Evolutionary conservation across 2,329 filamentous ascomycete genomes (phyloP).

Genomic region (Penicillium sp.): DNA sequence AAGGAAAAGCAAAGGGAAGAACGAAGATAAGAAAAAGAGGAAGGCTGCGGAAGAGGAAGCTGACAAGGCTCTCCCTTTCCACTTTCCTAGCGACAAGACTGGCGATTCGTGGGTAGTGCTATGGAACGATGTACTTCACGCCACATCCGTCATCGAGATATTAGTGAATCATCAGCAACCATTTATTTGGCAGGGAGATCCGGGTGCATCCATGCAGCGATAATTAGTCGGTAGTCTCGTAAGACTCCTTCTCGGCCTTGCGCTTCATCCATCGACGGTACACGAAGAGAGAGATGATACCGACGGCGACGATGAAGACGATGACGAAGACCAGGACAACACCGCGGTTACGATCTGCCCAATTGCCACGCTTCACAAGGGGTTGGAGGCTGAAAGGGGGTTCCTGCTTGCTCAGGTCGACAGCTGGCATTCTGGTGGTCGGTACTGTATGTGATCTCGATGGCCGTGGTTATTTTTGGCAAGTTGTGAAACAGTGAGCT

Average conservation of each 20-base stretch:
- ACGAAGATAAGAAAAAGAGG: too few species aligned
- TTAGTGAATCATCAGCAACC: too few species aligned
- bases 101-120: background rate
- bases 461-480: background rate
- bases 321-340: constrained; percentile 67
- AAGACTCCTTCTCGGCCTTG: constrained; percentile 33
- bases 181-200: too few species aligned
- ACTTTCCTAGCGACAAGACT: too few species aligned
- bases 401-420: background rate
- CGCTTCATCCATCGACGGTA: constrained; percentile 48
- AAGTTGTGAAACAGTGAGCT: background rate
- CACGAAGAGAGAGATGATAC: constrained; percentile 56
- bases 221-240: constrained; percentile 16
- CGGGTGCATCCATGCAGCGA: too few species aligned
- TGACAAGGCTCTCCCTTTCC: background rate
- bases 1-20: too few species aligned
- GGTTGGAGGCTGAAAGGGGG: background rate
- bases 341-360: constrained; percentile 61
- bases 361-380: constrained; percentile 50
- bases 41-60: background rate
- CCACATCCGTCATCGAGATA: too few species aligned
- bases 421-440: background rate
- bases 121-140: background rate
- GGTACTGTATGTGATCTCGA: too few species aligned
- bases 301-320: constrained; percentile 58